Conservation (phyloP, 2,329 filamentous ascomycete species). For the Fusarium armeniacum region DNA sequence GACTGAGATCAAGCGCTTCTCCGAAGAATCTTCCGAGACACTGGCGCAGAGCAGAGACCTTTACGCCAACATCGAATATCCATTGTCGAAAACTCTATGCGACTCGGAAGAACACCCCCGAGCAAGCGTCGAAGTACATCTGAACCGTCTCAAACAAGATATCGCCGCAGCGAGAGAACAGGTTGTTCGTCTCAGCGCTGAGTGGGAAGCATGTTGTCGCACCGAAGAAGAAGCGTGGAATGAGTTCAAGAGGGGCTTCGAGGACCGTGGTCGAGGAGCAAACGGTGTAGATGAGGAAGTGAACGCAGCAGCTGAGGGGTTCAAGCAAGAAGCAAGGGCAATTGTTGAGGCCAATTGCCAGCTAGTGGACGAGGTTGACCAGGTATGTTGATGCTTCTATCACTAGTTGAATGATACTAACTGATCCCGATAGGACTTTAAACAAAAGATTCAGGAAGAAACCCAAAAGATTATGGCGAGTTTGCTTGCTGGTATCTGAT, state of each 20-base stretch:
- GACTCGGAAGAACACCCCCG: slow-evolving; percentile 41
- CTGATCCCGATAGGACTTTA: slow-evolving; percentile 48
- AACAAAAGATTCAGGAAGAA: slow-evolving; percentile 45
- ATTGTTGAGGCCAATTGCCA: slow-evolving; percentile 43
- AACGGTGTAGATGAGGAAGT: slow-evolving; percentile 4
- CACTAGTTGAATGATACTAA: not conserved
- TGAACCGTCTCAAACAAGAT: slow-evolving; percentile 43
- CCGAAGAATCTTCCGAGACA: slow-evolving; percentile 28
- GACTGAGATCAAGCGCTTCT: slow-evolving; percentile 41
- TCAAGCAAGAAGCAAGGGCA: slow-evolving; percentile 43
- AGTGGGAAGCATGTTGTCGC: slow-evolving; percentile 49
- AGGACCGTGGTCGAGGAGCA: not conserved
- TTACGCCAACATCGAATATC: slow-evolving; percentile 53
- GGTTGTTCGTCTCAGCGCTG: slow-evolving; percentile 37
- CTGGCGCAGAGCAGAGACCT: slow-evolving; percentile 42
- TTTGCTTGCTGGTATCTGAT: slow-evolving; percentile 41
- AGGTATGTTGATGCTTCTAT: slow-evolving; percentile 32
- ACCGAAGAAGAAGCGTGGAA: slow-evolving; percentile 43
- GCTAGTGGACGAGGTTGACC: slow-evolving; percentile 50
- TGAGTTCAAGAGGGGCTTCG: slow-evolving; percentile 17
- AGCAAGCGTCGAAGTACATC: slow-evolving; percentile 49
- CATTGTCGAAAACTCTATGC: slow-evolving; percentile 53
- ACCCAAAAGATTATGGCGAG: slow-evolving; percentile 49
- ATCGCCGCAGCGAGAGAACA: slow-evolving; percentile 46
- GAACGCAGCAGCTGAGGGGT: not conserved